Conservation (phyloP, 2,329 filamentous ascomycete species). For the Sporothrix variecibatus region DNA sequence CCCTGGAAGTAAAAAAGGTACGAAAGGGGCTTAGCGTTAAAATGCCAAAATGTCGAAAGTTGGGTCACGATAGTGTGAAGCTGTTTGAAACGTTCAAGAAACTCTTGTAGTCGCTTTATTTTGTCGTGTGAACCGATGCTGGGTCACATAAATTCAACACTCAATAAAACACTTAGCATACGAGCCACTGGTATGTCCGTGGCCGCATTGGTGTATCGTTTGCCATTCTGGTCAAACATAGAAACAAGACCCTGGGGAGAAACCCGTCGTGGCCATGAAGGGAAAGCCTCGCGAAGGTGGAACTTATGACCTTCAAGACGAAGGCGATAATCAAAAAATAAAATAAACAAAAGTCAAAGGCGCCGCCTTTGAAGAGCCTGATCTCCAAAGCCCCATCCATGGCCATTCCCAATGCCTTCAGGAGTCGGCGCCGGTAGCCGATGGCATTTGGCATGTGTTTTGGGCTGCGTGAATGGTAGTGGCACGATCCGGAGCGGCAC, state of each 20-base stretch:
- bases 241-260: too few species aligned
- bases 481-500: constrained; percentile 2
- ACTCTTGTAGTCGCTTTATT: neutral
- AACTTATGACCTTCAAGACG: too few species aligned
- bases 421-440: neutral
- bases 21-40: constrained; percentile 3
- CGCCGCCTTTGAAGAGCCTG: too few species aligned
- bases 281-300: too few species aligned
- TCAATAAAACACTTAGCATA: too few species aligned
- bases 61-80: neutral
- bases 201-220: too few species aligned
- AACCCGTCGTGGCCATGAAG: too few species aligned
- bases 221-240: too few species aligned
- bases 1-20: neutral
- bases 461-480: neutral
- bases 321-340: too few species aligned
- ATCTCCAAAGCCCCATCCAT: neutral
- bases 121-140: neutral
- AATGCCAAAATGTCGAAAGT: neutral
- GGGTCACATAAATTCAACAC: neutral
- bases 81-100: neutral
- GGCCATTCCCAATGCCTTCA: neutral
- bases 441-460: neutral
- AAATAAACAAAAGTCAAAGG: too few species aligned
- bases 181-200: too few species aligned